A percentile compares a stretch with the other conserved stretches of the same genome.
Conservation (phyloP, 768 basidiomycete species). For the Podaxis carcinomalis region DNA sequence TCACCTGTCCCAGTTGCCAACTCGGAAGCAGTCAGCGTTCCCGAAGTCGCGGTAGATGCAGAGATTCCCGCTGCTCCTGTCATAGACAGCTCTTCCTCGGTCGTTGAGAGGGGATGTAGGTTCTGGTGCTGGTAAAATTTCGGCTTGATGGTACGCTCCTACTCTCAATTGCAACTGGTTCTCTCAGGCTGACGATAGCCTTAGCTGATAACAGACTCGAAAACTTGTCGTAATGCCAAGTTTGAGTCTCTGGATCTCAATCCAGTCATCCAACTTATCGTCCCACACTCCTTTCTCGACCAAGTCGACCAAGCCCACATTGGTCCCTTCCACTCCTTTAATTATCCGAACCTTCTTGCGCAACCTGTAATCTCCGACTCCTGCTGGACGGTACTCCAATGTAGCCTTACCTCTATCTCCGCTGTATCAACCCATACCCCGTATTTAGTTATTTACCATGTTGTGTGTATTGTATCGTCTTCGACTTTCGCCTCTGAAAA, state of each 20-base stretch:
- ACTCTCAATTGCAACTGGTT: neutral
- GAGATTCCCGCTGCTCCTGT: neutral
- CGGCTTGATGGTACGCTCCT: neutral
- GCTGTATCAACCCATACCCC: neutral
- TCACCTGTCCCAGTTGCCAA: neutral
- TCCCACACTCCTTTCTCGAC: too few relatives aligned
- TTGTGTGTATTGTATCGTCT: neutral
- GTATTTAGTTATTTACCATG: neutral
- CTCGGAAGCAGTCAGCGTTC: neutral
- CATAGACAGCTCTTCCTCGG: neutral
- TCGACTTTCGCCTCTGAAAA: neutral
- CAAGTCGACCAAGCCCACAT: too few relatives aligned
- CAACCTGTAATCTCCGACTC: neutral
- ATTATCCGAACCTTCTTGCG: neutral
- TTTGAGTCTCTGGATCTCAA: neutral
- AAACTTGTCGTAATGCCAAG: neutral
- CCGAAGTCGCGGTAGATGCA: neutral
- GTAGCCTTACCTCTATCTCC: neutral
- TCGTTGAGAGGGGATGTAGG: conserved; percentile 1
- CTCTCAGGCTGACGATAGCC: neutral
- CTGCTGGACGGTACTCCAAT: neutral
- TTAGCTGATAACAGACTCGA: neutral
- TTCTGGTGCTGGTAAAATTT: conserved; percentile 4
- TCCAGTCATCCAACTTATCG: too few relatives aligned
- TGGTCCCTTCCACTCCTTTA: neutral